A percentile compares a stretch with the other conserved stretches of the same genome.
Conservation (phyloP, 192 early-diverging fungal genomes). For the Backusella westeae region DNA sequence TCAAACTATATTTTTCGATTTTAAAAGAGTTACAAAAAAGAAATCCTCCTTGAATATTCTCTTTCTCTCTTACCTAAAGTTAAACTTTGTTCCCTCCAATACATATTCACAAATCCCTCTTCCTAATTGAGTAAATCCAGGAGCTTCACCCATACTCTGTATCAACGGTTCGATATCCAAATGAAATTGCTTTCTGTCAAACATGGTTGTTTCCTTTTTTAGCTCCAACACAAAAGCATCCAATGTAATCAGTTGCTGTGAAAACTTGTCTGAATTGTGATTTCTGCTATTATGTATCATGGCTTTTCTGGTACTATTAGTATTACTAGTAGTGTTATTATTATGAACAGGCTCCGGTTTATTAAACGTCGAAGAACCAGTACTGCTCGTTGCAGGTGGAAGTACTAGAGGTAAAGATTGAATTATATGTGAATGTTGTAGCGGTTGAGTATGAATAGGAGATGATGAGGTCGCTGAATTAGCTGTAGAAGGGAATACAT, state of each 20-base stretch:
- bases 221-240: constrained; percentile 19
- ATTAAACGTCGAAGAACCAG: not conserved
- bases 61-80: constrained; percentile 25
- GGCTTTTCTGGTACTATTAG: not conserved
- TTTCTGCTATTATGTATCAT: not conserved
- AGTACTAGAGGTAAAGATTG: not conserved
- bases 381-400: not conserved
- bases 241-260: constrained; percentile 2
- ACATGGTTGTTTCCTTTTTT: constrained; percentile 15
- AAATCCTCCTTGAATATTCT: not conserved
- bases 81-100: constrained; percentile 28
- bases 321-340: not conserved
- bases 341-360: not conserved
- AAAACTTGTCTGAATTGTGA: not conserved
- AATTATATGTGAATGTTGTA: not conserved
- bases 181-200: constrained; percentile 27
- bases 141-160: not conserved
- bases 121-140: constrained; percentile 25
- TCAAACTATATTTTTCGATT: constrained; percentile 16
- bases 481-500: not conserved
- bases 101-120: constrained; percentile 29
- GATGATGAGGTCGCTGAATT: not conserved
- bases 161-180: constrained; percentile 23
- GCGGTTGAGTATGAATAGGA: constrained; percentile 3
- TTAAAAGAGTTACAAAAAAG: not conserved